Percentiles rank a stretch among this genome's conserved stretches.
Evolutionary conservation across 1,284 basidiomycete species (phyloP).

Genomic region (Leucoagaricus sp.): DNA sequence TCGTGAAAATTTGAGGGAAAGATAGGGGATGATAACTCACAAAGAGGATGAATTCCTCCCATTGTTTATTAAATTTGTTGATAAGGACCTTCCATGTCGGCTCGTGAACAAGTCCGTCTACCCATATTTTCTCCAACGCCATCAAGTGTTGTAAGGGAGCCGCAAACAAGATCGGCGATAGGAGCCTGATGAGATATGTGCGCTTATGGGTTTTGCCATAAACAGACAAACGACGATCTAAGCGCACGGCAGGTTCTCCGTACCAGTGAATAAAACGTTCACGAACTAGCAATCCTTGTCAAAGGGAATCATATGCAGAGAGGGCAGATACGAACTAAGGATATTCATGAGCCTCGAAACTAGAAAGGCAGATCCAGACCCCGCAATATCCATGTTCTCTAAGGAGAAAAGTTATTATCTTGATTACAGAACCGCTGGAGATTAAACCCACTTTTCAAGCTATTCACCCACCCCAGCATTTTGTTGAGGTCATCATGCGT

Average conservation of each 20-base stretch:
- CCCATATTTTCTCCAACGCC: constrained; percentile 33
- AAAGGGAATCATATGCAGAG: too few species aligned
- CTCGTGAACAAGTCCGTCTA: constrained; percentile 37
- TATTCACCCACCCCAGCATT: constrained; percentile 7
- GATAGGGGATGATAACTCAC: constrained; percentile 33
- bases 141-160: constrained; percentile 36
- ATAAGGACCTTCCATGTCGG: constrained; percentile 41
- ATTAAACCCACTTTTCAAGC: background rate
- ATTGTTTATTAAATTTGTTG: constrained; percentile 41
- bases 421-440: background rate
- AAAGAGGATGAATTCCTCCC: constrained; percentile 46
- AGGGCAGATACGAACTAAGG: background rate
- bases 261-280: constrained; percentile 49
- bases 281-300: background rate
- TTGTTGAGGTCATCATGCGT: constrained; percentile 9
- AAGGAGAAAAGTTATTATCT: background rate
- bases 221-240: constrained; percentile 43
- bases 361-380: background rate
- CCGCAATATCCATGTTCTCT: constrained; percentile 1
- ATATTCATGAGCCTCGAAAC: constrained; percentile 6
- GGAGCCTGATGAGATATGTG: constrained; percentile 24
- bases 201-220: constrained; percentile 19
- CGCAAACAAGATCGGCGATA: constrained; percentile 35
- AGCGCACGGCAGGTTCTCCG: constrained; percentile 52
- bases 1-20: background rate